These are phyloP conservation scores for Tricholoma hemisulphureum DNA, from an alignment of 768 basidiomycete species.

Conservation along the genomic window DNA sequence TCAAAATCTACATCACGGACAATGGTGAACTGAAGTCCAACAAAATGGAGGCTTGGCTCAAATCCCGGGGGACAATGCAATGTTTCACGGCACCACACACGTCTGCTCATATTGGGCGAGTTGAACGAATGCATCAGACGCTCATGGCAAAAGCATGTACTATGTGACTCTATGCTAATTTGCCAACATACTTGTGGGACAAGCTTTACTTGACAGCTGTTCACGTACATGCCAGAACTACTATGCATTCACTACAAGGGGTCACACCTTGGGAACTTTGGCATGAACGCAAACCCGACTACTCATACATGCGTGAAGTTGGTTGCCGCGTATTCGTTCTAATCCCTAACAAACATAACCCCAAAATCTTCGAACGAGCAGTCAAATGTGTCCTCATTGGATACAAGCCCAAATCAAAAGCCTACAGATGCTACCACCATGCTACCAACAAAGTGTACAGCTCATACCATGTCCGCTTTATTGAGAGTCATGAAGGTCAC, in stretches of 20 bases:
- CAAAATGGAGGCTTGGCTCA: constrained; percentile 12
- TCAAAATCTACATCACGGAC: constrained; percentile 13
- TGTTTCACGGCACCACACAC: constrained; percentile 26
- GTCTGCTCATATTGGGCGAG: constrained; percentile 33
- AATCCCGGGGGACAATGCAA: constrained; percentile 6
- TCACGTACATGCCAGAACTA: constrained; percentile 10
- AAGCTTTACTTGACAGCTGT: constrained; percentile 24
- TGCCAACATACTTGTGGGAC: constrained; percentile 27
- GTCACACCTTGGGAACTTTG: constrained; percentile 23
- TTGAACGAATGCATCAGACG: constrained; percentile 32
- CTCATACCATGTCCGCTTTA: constrained; percentile 25
- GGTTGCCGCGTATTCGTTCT: constrained; percentile 35
- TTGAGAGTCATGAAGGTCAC: constrained; percentile 21
- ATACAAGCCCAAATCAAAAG: constrained; percentile 32
- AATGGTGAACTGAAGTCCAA: constrained; percentile 21
- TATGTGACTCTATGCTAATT: constrained; percentile 21
- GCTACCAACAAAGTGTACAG: constrained; percentile 13
- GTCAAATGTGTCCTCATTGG: constrained; percentile 39
- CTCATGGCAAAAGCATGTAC: constrained; percentile 26
- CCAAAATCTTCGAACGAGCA: constrained; percentile 20
- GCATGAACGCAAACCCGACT: constrained; percentile 21
- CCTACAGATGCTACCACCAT: constrained; percentile 31
- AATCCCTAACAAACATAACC: constrained; percentile 30
- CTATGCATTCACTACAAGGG: background rate
- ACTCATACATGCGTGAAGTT: constrained; percentile 30